Conservation (phyloP, 352 stramenopile genomes). For the Pythium periplocum region DNA sequence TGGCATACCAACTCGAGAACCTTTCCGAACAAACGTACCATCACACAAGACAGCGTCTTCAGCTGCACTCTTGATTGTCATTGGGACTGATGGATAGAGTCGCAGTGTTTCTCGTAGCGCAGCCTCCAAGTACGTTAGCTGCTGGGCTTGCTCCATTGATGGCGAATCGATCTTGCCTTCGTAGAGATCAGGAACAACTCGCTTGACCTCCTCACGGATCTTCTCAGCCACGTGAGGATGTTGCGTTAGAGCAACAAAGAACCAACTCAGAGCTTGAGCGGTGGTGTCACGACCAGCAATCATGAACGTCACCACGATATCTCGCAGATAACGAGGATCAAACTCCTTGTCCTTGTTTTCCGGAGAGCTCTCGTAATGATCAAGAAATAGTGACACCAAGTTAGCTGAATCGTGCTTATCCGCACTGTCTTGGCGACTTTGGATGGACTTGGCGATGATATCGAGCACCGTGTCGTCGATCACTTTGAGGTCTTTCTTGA, state of each 20-base stretch:
- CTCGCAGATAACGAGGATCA: constrained; percentile 42
- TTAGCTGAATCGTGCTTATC: constrained; percentile 14
- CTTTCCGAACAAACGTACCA: constrained; percentile 27
- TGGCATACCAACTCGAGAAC: constrained; percentile 26
- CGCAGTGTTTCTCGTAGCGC: constrained; percentile 35
- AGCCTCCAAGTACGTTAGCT: constrained; percentile 44
- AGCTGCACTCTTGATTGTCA: constrained; percentile 19
- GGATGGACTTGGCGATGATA: constrained; percentile 30
- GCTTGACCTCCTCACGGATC: constrained; percentile 36
- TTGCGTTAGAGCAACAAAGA: constrained; percentile 52
- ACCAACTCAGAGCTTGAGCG: constrained; percentile 67
- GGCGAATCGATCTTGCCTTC: constrained; percentile 9
- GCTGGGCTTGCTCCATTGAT: constrained; percentile 35
- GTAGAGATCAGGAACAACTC: constrained; percentile 17
- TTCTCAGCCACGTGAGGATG: constrained; percentile 41
- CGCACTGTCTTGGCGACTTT: constrained; percentile 7
- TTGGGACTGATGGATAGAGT: constrained; percentile 33
- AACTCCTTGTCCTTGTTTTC: constrained; percentile 17
- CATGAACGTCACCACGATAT: constrained; percentile 79
- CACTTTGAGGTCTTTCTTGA: constrained; percentile 26
- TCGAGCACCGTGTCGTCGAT: constrained; percentile 40
- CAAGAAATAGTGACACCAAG: constrained; percentile 47
- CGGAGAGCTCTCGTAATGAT: constrained; percentile 12
- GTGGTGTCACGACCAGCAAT: constrained; percentile 80
- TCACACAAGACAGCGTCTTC: constrained; percentile 27